A percentile compares a stretch with the other conserved stretches of the same genome.
phyloP scores from a whole-genome alignment of 148 eudicot species.

The Drosera capensis region DNA sequence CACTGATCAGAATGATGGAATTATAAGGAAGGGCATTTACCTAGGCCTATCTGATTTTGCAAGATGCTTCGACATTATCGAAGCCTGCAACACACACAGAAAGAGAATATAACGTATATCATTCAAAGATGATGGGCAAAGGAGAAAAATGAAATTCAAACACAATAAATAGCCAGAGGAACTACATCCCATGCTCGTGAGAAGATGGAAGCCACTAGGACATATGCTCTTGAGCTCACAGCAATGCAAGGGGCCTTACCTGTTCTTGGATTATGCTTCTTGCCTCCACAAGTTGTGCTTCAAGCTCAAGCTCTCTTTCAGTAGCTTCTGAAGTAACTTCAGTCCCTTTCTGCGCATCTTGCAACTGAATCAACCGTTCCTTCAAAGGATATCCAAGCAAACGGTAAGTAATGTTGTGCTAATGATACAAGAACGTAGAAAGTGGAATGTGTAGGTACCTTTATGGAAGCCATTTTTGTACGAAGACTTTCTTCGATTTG shows the following conservation, averaged over 20 bases:
- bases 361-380: slow-evolving; percentile 89
- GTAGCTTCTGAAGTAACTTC: slow-evolving; percentile 90
- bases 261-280: slow-evolving; percentile 99
- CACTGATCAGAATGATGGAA: too few relatives aligned
- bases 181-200: not conserved
- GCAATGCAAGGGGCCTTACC: slow-evolving; percentile 25
- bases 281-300: slow-evolving; percentile 98
- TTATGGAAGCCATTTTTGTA: slow-evolving; percentile 79
- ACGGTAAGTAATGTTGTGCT: slow-evolving; percentile 7
- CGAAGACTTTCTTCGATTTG: slow-evolving; percentile 96
- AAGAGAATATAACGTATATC: too few relatives aligned
- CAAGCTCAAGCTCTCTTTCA: slow-evolving; percentile 98
- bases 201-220: too few relatives aligned
- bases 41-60: too few relatives aligned
- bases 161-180: too few relatives aligned
- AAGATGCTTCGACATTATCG: too few relatives aligned
- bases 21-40: too few relatives aligned
- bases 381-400: slow-evolving; percentile 13
- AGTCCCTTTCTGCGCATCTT: slow-evolving; percentile 82
- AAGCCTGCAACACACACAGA: too few relatives aligned
- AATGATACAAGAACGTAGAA: slow-evolving; percentile 4
- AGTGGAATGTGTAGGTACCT: slow-evolving; percentile 25
- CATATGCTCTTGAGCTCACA: slow-evolving; percentile 6
- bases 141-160: too few relatives aligned
- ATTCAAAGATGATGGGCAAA: too few relatives aligned